These are phyloP conservation scores for Anthoceros angustus DNA, from an alignment of 225 moss, liverwort and hornwort genomes.

Conservation along the genomic window DNA sequence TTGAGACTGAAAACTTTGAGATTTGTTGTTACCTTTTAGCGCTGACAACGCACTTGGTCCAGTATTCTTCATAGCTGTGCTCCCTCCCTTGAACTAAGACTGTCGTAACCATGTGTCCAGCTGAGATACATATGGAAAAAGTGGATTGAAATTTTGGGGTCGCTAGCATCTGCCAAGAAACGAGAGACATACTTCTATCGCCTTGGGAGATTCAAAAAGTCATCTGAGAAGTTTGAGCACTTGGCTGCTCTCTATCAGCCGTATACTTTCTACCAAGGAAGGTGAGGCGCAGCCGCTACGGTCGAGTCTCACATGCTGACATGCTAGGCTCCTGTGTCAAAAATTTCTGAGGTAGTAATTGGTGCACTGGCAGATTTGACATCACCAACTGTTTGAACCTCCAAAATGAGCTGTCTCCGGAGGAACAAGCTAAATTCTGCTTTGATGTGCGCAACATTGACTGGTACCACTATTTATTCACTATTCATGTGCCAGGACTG, in stretches of 20 bases:
- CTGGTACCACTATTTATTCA: neutral
- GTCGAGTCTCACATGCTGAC: neutral
- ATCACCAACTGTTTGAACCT: neutral
- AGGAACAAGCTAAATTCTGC: neutral
- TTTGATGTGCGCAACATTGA: conserved; percentile 1
- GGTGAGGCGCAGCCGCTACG: conserved; percentile 16
- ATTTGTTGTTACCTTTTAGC: neutral
- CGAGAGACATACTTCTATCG: conserved; percentile 25
- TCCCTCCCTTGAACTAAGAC: neutral
- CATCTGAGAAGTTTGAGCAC: conserved; percentile 30
- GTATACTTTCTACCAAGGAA: conserved; percentile 53
- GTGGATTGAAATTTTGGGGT: conserved; percentile 26
- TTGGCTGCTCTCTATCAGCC: conserved; percentile 53
- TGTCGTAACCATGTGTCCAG: neutral
- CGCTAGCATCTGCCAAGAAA: conserved; percentile 31
- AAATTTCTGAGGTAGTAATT: neutral
- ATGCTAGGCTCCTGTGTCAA: neutral
- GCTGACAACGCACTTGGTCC: neutral
- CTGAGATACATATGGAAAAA: neutral
- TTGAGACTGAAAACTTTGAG: neutral
- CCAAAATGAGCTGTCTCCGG: neutral
- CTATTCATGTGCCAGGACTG: neutral
- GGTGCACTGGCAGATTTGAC: neutral
- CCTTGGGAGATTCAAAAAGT: conserved; percentile 32
- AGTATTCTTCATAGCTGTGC: neutral